Conservation (phyloP, 306 rosid genomes). For the Ceratonia siliqua region DNA sequence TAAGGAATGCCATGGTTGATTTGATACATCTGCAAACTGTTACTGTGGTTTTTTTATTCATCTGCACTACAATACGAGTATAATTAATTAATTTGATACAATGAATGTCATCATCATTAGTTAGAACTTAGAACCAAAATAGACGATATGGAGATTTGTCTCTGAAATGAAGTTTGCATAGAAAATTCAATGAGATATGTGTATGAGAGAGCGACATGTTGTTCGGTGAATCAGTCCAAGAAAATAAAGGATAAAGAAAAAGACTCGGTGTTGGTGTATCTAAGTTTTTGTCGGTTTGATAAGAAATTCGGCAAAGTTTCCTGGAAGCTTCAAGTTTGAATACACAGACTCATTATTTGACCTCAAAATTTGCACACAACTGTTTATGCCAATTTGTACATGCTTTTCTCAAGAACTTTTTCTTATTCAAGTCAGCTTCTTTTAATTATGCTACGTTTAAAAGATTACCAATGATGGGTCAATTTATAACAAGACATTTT, state of each 20-base stretch:
- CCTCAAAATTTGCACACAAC: constrained; percentile 5
- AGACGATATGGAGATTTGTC: background rate
- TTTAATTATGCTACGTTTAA: background rate
- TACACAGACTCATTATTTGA: constrained; percentile 13
- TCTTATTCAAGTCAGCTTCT: background rate
- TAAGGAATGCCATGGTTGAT: too few relatives aligned
- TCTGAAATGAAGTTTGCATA: background rate
- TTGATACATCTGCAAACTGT: too few relatives aligned
- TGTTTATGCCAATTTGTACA: background rate
- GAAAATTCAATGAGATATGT: too few relatives aligned
- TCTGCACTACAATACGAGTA: too few relatives aligned
- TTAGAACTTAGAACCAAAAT: background rate
- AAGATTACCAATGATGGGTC: background rate
- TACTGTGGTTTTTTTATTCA: background rate
- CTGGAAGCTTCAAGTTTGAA: background rate
- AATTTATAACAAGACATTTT: background rate
- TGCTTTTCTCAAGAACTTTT: constrained; percentile 19
- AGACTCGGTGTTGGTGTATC: background rate
- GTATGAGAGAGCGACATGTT: background rate
- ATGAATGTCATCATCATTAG: background rate
- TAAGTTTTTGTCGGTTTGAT: background rate
- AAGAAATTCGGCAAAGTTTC: background rate
- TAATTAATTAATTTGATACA: background rate
- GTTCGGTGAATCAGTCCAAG: background rate
- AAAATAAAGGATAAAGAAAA: background rate